A percentile compares a stretch with the other conserved stretches of the same genome.
phyloP scores from a whole-genome alignment of 306 rosid genomes.

The Vicia sativa region DNA sequence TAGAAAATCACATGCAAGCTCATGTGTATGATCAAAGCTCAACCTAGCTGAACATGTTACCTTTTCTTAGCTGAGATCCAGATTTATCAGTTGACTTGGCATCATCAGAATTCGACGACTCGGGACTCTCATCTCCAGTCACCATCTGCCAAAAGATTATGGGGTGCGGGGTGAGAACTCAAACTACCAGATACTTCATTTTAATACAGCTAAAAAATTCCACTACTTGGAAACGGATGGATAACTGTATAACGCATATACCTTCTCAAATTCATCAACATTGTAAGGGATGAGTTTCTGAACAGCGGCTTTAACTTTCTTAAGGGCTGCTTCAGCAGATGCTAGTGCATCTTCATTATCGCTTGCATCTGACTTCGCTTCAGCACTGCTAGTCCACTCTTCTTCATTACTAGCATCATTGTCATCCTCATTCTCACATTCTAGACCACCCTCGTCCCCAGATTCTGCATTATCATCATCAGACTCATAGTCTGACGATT shows the following conservation, averaged over 20 bases:
- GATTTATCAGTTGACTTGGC: constrained; percentile 56
- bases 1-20: constrained; percentile 32
- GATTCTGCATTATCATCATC: constrained; percentile 73
- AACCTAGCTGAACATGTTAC: constrained; percentile 44
- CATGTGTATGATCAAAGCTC: constrained; percentile 19
- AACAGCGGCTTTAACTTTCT: constrained; percentile 81
- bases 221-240: constrained; percentile 15
- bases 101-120: constrained; percentile 58
- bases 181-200: constrained; percentile 21
- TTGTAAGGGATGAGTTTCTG: constrained; percentile 70
- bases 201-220: not conserved
- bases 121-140: constrained; percentile 55
- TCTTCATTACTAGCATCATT: constrained; percentile 71
- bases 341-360: constrained; percentile 80
- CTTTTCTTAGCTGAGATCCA: constrained; percentile 70
- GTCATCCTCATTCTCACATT: constrained; percentile 81
- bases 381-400: constrained; percentile 81
- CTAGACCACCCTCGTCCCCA: constrained; percentile 69
- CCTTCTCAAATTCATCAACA: constrained; percentile 71
- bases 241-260: constrained; percentile 20
- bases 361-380: constrained; percentile 71
- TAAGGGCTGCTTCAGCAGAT: constrained; percentile 80
- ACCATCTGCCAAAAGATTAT: constrained; percentile 52
- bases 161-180: constrained; percentile 21
- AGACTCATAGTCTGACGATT: constrained; percentile 69